These are phyloP conservation scores for Penicillium bialowiezense DNA, from an alignment of 495 filamentous ascomycete species.

Conservation along the genomic window DNA sequence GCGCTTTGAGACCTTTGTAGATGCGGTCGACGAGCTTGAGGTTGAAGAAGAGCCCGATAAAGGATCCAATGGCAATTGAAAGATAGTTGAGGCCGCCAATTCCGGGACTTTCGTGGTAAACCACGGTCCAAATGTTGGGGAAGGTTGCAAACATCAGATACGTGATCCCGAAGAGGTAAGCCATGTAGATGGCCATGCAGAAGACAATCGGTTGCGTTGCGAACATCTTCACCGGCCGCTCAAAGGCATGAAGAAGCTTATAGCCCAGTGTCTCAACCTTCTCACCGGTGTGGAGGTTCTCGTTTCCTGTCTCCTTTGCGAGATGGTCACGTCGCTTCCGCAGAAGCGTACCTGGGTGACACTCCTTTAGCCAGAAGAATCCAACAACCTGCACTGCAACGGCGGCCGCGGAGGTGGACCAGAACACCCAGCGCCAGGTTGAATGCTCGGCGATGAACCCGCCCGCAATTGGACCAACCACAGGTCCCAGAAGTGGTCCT, in stretches of 20 bases:
- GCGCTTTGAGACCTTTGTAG: conserved; percentile 7
- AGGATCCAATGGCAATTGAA: conserved; percentile 55
- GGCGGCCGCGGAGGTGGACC: conserved; percentile 45
- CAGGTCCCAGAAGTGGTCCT: conserved; percentile 52
- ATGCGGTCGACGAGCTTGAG: conserved; percentile 35
- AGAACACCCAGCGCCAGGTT: conserved; percentile 59
- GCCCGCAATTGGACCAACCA: conserved; percentile 48
- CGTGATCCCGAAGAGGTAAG: conserved; percentile 58
- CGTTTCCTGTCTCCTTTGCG: conserved; percentile 53
- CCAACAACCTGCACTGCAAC: conserved; percentile 48
- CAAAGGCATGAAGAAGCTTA: conserved; percentile 20
- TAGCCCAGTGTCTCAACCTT: conserved; percentile 27
- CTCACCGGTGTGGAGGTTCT: conserved; percentile 42
- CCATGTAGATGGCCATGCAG: conserved; percentile 47
- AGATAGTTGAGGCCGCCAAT: conserved; percentile 40
- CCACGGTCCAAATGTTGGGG: conserved; percentile 46
- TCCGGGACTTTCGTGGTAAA: conserved; percentile 45
- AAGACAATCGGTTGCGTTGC: conserved; percentile 45
- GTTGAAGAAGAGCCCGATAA: conserved; percentile 50
- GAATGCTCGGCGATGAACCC: conserved; percentile 53
- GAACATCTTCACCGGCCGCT: conserved; percentile 37
- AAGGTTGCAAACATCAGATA: conserved; percentile 61
- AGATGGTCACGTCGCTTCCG: conserved; percentile 49
- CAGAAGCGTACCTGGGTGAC: conserved; percentile 48
- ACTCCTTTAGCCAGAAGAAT: conserved; percentile 44